Percentiles rank a stretch among this genome's conserved stretches.
Conservation (phyloP, 1,284 basidiomycete species). For the Moniliophthora roreri region DNA sequence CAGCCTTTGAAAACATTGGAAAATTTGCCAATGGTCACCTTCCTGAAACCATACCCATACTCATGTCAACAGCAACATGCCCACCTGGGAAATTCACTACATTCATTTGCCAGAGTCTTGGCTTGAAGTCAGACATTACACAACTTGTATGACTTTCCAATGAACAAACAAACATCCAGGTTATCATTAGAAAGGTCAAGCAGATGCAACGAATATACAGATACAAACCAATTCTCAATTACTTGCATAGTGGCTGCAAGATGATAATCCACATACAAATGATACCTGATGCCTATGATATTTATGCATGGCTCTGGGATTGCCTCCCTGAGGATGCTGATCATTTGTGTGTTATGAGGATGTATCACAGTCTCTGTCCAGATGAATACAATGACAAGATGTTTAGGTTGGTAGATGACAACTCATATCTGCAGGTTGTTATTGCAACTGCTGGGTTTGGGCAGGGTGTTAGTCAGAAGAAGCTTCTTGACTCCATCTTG, state of each 20-base stretch:
- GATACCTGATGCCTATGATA: background rate
- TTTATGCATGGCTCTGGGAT: conserved; percentile 3
- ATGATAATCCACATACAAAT: conserved; percentile 2
- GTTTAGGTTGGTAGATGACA: background rate
- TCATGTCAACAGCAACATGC: conserved; percentile 9
- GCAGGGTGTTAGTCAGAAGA: background rate
- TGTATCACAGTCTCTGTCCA: conserved; percentile 1
- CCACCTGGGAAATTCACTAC: conserved; percentile 1
- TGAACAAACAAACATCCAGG: conserved; percentile 5
- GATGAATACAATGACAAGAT: conserved; percentile 7
- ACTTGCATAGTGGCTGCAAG: conserved; percentile 1
- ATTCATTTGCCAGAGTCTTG: conserved; percentile 6
- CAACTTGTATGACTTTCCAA: conserved; percentile 4
- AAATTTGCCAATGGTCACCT: conserved; percentile 7
- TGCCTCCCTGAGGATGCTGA: background rate
- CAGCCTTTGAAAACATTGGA: conserved; percentile 8
- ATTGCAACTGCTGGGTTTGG: conserved; percentile 4
- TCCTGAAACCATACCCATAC: conserved; percentile 2
- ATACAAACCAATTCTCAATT: background rate
- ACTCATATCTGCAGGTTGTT: conserved; percentile 1
- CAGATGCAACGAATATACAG: background rate
- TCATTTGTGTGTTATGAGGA: background rate
- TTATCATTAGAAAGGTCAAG: background rate
- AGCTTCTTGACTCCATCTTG: conserved; percentile 2
- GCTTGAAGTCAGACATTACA: background rate